These are phyloP conservation scores for Teunomyces pallodes DNA, from an alignment of 805 yeast species.

Conservation along the genomic window DNA sequence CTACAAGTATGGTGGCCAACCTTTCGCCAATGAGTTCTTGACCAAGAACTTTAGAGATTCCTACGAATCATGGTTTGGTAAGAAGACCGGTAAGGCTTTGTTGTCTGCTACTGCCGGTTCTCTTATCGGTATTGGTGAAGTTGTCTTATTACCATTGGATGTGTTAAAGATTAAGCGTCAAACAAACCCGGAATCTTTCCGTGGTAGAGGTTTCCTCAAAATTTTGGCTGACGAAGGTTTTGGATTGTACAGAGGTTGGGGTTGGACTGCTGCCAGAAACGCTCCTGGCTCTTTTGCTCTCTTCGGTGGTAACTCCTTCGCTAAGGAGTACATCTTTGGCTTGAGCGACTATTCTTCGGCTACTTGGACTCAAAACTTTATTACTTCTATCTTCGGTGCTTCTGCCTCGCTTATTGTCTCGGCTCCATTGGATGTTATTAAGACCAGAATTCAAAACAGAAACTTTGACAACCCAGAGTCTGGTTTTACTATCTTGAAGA, in stretches of 20 bases:
- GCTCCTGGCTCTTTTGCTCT: conserved; percentile 98
- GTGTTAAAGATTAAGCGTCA: conserved; percentile 97
- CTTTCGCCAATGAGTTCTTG: conserved; percentile 92
- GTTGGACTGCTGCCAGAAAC: conserved; percentile 99
- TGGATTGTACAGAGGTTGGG: conserved; percentile 96
- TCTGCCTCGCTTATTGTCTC: conserved; percentile 93
- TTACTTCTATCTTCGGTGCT: conserved; percentile 94
- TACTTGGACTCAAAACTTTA: conserved; percentile 92
- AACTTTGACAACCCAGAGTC: conserved; percentile 94
- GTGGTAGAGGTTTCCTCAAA: conserved; percentile 92
- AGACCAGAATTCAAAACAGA: conserved; percentile 96
- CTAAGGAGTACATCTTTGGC: conserved; percentile 91
- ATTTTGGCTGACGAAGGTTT: conserved; percentile 89
- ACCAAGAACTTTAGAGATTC: conserved; percentile 65
- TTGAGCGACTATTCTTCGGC: conserved; percentile 85
- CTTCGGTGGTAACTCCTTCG: conserved; percentile 98
- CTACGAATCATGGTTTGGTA: conserved; percentile 79
- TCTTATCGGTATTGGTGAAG: conserved; percentile 95
- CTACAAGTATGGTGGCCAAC: conserved; percentile 99
- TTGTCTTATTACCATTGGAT: conserved; percentile 90
- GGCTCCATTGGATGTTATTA: conserved; percentile 97
- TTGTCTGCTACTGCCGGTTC: conserved; percentile 98
- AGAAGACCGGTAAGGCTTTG: conserved; percentile 95
- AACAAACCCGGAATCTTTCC: conserved; percentile 99
- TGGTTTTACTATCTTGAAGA: conserved; percentile 88